Evolutionary conservation across 2,329 filamentous ascomycete species (phyloP), one percentile per base, ranked within the genome.

Genomic region (Fusarium austroafricanum): DNA sequence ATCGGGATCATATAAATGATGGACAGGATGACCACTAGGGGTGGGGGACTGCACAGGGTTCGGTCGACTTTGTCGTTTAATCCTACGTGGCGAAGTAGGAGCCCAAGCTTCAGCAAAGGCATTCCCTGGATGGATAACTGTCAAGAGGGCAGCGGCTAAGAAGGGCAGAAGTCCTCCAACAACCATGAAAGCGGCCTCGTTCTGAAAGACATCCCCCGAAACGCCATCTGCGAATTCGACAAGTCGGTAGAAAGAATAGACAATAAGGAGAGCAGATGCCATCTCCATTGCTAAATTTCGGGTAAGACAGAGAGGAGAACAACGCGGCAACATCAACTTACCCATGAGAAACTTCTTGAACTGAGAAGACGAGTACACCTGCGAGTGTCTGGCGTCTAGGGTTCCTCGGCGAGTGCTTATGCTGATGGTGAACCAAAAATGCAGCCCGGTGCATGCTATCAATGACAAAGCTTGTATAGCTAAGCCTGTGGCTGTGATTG

Each of bases 331-430:
- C n/a, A 14, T 7, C 9, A 73, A 18, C 79, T 63, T 78, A 86
- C 84, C 78, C 51, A 81, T 67, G 6, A 86, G 73, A 40, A 84
- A 84, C 6, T 74, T 72, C 52, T 76, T 82, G 67, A 85, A 86
- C 8, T 74, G 73, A 0, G 71, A 55, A 3, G 83, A 83, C 10
- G 75, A 75, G 65, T 84, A 85, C 17, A 84, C 70, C 4, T 71
- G 64, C 1, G 78, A 75, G 57, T 80, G 79, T 15, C 73, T 79
- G 6, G 75, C 71, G 61, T 85, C 81, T 10, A 83, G 74, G 15
- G 73, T 67, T 29, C 79, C 76, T 33, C 75, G 76, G 17, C 78
- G 78, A 15, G 76, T 79, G 46, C 76, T 76, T 10, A 84, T 66
- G 35, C 75, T 75, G 33, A 80, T 68, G 15, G 78, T 78, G 40